Evolutionary conservation across 352 stramenopile species (phyloP), one percentile per base, ranked within the genome.

Genomic region (Globisporangium nunn): DNA sequence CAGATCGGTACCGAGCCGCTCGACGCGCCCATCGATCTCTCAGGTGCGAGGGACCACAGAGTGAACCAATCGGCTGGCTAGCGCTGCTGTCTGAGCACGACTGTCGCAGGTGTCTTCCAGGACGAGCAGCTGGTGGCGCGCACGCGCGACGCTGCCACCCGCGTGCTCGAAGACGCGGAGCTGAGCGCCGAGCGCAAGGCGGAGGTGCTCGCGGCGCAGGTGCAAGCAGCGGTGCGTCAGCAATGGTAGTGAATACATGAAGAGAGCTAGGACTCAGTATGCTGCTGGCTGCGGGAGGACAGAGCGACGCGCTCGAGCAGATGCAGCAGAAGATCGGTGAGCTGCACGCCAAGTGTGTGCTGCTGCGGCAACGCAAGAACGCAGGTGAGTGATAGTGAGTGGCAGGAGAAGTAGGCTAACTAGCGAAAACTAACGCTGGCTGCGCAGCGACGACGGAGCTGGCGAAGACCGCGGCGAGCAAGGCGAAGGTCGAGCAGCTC

Each of bases 251-350:
- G 11, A 23, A 46, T 7, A 23, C 23, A 23, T 23, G 29, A 11
- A 40, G 7, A 1, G 35, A 40, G 35, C 1, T 17, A 41, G 37
- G 10, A 41, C 11, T 17, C 7, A 40, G 23, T 23, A 23, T 23
- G 35, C 35, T 6, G 35, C 8, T 41, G 37, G 10, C 0, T 1
- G 11, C 5, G 37, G 11, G 2, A 11, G 10, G 35, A 11, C 52
- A 83, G 72, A 88, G 79, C 44, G 74, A 90, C 5, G 70, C 83
- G 33, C 30, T 90, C 28, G 63, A 58, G 33, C 56, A 84, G 11
- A 59, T 94, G 62, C 84, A 94, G 58, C 84, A 87, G 59, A 95
- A 95, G 62, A 83, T 95, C 47, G 61, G 64, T 43, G 82, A 95
- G 63, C 59, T 95, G 45, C 85, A 95, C 54, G 67, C 85, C 60